Evolutionary conservation across 2,329 filamentous ascomycete species (phyloP).

Genomic region (Fusarium buharicum): DNA sequence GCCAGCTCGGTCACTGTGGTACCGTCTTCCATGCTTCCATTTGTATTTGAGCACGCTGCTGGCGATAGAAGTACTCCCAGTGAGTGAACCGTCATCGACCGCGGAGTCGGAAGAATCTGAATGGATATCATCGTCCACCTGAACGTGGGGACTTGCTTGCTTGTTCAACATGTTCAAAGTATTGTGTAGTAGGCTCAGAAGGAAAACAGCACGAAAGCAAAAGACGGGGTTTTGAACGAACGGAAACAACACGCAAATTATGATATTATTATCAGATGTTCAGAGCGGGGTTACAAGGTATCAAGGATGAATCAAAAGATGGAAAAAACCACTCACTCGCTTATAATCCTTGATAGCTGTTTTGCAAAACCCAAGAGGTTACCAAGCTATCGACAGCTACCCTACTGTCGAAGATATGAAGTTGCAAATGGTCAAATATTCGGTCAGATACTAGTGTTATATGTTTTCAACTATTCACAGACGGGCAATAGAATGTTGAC

Average conservation of each 20-base stretch:
- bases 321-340: constrained; percentile 1
- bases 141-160: constrained; percentile 11
- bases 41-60: constrained; percentile 28
- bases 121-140: constrained; percentile 12
- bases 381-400: no score
- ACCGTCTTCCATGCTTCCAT: constrained; percentile 54
- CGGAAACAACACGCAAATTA: background rate
- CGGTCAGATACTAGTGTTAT: no score
- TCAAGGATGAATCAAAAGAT: background rate
- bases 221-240: accelerated
- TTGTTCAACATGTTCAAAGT: background rate
- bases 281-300: background rate
- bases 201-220: no score
- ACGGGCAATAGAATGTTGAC: no score
- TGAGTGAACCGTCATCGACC: background rate
- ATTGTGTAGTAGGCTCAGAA: background rate
- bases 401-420: no score
- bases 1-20: constrained; percentile 53
- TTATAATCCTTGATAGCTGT: background rate
- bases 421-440: no score
- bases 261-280: background rate
- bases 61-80: constrained; percentile 8
- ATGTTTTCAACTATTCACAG: no score
- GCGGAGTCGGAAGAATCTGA: constrained; percentile 7
- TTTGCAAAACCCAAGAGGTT: no score